A percentile compares a stretch with the other conserved stretches of the same genome.
phyloP scores from a whole-genome alignment of 2,329 filamentous ascomycete species.

The Bipolaris zeicola region DNA sequence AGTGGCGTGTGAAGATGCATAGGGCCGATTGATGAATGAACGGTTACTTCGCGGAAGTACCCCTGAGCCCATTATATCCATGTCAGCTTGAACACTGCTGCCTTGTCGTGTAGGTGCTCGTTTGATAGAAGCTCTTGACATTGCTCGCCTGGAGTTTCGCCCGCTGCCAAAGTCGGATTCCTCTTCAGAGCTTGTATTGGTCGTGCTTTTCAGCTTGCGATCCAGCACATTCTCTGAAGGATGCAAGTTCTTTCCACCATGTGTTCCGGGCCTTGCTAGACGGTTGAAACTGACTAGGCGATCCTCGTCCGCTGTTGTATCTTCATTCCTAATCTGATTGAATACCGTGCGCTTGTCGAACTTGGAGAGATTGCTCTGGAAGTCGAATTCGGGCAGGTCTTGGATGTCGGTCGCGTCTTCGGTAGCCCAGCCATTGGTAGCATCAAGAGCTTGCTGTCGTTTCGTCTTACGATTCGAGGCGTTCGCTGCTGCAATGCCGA shows the following conservation, averaged over 20 bases:
- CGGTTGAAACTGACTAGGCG: slow-evolving; percentile 92
- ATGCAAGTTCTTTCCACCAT: slow-evolving; percentile 83
- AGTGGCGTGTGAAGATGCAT: slow-evolving; percentile 47
- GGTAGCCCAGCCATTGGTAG: slow-evolving; percentile 87
- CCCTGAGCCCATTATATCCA: slow-evolving; percentile 40
- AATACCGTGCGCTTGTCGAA: slow-evolving; percentile 95
- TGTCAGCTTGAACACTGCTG: slow-evolving; percentile 49
- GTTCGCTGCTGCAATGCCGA: slow-evolving; percentile 45
- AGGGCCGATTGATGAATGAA: slow-evolving; percentile 40
- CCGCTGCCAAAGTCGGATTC: slow-evolving; percentile 49
- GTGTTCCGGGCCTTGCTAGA: slow-evolving; percentile 56
- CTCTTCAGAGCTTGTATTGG: slow-evolving; percentile 43
- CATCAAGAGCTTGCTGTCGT: slow-evolving; percentile 58
- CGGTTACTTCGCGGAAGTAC: slow-evolving; percentile 40
- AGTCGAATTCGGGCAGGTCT: slow-evolving; percentile 94
- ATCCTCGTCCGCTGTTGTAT: slow-evolving; percentile 85
- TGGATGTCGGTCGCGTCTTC: slow-evolving; percentile 95
- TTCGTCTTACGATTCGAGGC: slow-evolving; percentile 51
- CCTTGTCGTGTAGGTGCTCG: slow-evolving; percentile 47
- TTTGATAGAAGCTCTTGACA: slow-evolving; percentile 49
- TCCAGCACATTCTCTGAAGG: slow-evolving; percentile 91
- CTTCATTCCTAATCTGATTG: slow-evolving; percentile 86
- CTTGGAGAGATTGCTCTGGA: slow-evolving; percentile 84
- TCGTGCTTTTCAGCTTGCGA: slow-evolving; percentile 47
- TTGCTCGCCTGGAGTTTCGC: slow-evolving; percentile 46